Percentiles rank a stretch among this genome's conserved stretches.
Evolutionary conservation across 768 basidiomycete species (phyloP).

Genomic region (Hemileccinum rubropunctum): DNA sequence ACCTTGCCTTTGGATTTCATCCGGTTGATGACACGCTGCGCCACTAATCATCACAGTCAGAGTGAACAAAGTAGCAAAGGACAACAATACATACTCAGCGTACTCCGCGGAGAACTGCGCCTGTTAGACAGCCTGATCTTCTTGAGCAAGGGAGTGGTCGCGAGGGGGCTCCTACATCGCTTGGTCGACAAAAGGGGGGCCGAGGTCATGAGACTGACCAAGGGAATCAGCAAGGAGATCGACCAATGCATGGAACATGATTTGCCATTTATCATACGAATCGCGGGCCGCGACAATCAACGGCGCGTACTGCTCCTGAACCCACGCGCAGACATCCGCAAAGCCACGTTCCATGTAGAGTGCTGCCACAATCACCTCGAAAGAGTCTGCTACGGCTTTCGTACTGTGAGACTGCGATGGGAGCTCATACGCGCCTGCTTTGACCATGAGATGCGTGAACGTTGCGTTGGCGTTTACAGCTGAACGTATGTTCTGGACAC

Average conservation of each 20-base stretch:
- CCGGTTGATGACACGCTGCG: constrained; percentile 21
- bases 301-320: constrained; percentile 37
- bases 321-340: constrained; percentile 37
- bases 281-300: constrained; percentile 33
- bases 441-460: constrained; percentile 38
- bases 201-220: constrained; percentile 11
- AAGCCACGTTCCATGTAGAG: constrained; percentile 41
- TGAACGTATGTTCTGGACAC: constrained; percentile 21
- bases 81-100: constrained; percentile 16
- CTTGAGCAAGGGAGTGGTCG: constrained; percentile 16
- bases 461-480: constrained; percentile 35
- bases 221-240: constrained; percentile 5
- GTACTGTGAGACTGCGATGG: constrained; percentile 18
- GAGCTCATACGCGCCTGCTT: constrained; percentile 28
- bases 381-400: constrained; percentile 45
- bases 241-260: not conserved
- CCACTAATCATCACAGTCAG: constrained; percentile 20
- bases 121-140: constrained; percentile 19
- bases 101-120: constrained; percentile 13
- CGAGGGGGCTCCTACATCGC: constrained; percentile 3
- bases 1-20: constrained; percentile 30
- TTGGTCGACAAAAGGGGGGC: constrained; percentile 11
- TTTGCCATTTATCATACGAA: constrained; percentile 28
- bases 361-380: constrained; percentile 46
- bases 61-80: not conserved